These are phyloP conservation scores for Incumbomyces lentus DNA, from an alignment of 2,329 filamentous ascomycete genomes.

Conservation along the genomic window DNA sequence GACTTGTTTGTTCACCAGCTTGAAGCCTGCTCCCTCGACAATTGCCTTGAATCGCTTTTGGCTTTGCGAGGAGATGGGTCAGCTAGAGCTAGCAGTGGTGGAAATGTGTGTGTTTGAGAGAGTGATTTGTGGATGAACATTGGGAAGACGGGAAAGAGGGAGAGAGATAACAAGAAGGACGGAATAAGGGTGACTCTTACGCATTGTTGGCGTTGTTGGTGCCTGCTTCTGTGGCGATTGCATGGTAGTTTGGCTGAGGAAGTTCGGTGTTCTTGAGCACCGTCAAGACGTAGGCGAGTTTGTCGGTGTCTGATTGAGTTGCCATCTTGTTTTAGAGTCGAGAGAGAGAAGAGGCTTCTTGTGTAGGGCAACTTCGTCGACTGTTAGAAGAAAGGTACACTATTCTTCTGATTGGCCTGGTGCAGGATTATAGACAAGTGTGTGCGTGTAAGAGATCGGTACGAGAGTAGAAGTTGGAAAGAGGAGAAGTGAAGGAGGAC, in stretches of 20 bases:
- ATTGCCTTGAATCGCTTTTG: conserved; percentile 12
- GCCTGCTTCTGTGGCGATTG: conserved; percentile 4
- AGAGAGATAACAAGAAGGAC: neutral
- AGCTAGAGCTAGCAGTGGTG: too few species aligned
- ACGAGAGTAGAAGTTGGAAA: neutral
- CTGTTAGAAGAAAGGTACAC: too few species aligned
- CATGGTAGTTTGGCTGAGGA: conserved; percentile 9
- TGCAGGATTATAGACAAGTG: too few species aligned
- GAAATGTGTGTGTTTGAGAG: too few species aligned
- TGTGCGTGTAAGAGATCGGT: neutral
- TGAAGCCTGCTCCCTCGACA: conserved; percentile 7
- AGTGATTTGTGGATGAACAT: too few species aligned
- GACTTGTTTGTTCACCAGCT: conserved; percentile 7
- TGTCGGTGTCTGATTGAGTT: neutral
- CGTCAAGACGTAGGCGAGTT: conserved; percentile 8
- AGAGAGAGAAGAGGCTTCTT: too few species aligned
- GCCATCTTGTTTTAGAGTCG: neutral
- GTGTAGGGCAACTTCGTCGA: too few species aligned
- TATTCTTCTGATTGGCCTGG: too few species aligned
- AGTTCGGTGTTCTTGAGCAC: conserved; percentile 11
- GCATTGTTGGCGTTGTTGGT: conserved; percentile 7
- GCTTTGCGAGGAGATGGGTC: neutral
- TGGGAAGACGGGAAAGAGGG: too few species aligned
- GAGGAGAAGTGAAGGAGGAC: neutral
- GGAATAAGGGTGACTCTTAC: conserved; percentile 1